Evolutionary conservation across 129 eudicot species (phyloP).

Genomic region (Lonicera japonica): DNA sequence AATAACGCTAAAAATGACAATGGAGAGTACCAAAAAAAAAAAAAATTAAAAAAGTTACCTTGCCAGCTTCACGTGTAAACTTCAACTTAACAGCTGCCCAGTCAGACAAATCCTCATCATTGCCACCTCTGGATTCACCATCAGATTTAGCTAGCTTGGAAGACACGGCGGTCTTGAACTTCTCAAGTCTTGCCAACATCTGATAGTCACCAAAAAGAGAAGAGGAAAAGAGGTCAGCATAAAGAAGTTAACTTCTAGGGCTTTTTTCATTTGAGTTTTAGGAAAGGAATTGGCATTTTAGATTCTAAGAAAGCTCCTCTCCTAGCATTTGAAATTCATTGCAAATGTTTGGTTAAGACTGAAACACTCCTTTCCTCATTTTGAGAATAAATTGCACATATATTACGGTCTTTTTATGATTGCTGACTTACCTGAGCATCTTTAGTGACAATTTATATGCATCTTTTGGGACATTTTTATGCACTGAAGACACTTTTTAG

Average conservation of each 20-base stretch:
- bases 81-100: slow-evolving; percentile 53
- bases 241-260: neutral
- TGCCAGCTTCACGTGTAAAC: slow-evolving; percentile 65
- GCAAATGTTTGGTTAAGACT: no score
- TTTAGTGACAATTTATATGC: no score
- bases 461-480: no score
- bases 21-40: neutral
- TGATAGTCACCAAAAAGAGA: slow-evolving; percentile 7
- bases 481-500: no score
- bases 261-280: neutral
- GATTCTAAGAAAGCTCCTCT: no score
- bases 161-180: slow-evolving; percentile 41
- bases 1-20: neutral
- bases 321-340: no score
- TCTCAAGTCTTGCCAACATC: slow-evolving; percentile 78
- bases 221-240: neutral
- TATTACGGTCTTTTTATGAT: no score
- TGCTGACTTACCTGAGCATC: no score
- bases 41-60: slow-evolving; percentile 31
- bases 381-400: no score
- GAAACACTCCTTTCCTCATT: no score
- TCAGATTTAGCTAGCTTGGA: slow-evolving; percentile 25
- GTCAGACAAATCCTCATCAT: slow-evolving; percentile 56
- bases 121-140: slow-evolving; percentile 30
- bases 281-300: neutral